These are phyloP conservation scores for Fraxinus albicans DNA, from an alignment of 305 asterid genomes.

Conservation along the genomic window DNA sequence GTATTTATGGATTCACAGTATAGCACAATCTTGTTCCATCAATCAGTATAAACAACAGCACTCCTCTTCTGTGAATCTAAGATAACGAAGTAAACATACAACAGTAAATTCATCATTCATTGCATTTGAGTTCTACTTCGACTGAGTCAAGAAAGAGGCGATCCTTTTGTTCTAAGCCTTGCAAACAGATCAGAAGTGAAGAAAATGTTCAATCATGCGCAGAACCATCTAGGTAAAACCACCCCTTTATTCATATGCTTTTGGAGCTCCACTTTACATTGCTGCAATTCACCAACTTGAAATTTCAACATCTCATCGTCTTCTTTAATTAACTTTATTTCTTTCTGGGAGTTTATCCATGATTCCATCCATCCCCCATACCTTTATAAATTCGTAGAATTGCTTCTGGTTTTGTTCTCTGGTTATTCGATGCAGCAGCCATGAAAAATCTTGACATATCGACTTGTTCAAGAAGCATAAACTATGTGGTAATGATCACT, in stretches of 20 bases:
- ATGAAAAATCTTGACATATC: slow-evolving; percentile 24
- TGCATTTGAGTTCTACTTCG: neutral
- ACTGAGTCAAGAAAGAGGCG: neutral
- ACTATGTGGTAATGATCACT: slow-evolving; percentile 18
- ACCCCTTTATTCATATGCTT: slow-evolving; percentile 15
- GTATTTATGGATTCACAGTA: neutral
- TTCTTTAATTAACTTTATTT: slow-evolving; percentile 19
- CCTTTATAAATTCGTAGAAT: slow-evolving; percentile 15
- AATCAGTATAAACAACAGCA: neutral
- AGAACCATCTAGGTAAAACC: neutral
- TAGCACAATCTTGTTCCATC: neutral
- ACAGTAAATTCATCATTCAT: neutral
- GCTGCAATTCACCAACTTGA: slow-evolving; percentile 28
- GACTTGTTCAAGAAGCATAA: slow-evolving; percentile 32
- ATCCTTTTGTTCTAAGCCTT: neutral
- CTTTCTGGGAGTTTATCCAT: slow-evolving; percentile 14
- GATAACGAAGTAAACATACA: neutral
- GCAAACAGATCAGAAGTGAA: neutral
- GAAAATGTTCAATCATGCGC: neutral
- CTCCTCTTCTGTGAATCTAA: neutral
- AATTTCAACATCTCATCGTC: slow-evolving; percentile 29
- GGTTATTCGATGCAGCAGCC: slow-evolving; percentile 24
- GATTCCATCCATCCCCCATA: neutral
- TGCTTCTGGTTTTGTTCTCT: slow-evolving; percentile 20
- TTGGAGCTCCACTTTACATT: slow-evolving; percentile 19